phyloP scores from a whole-genome alignment of 176 grass and related monocot genomes.

The Areca catechu region DNA sequence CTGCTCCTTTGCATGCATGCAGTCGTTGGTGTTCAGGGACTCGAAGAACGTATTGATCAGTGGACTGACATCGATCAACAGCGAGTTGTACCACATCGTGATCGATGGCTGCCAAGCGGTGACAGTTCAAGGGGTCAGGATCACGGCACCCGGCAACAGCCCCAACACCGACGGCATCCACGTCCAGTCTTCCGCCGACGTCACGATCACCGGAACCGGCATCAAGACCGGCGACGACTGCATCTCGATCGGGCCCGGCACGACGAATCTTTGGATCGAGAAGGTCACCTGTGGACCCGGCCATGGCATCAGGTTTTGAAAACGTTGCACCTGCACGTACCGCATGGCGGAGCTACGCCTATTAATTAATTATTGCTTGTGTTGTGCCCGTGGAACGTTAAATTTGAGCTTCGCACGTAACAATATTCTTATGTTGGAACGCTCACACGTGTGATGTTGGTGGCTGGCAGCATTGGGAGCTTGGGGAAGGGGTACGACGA shows the following conservation, averaged over 20 bases:
- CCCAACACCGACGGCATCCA: slow-evolving; percentile 93
- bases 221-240: slow-evolving; percentile 91
- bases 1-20: background rate
- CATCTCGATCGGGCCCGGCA: slow-evolving; percentile 76
- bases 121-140: slow-evolving; percentile 40
- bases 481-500: slow-evolving; percentile 36
- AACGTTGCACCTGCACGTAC: background rate
- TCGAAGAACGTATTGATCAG: slow-evolving; percentile 56
- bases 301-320: slow-evolving; percentile 72
- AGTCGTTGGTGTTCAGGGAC: slow-evolving; percentile 73
- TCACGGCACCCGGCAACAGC: slow-evolving; percentile 57
- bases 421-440: too few relatives aligned
- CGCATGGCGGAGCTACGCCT: too few relatives aligned
- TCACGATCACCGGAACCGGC: slow-evolving; percentile 37
- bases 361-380: too few relatives aligned
- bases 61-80: slow-evolving; percentile 52
- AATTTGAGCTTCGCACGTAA: too few relatives aligned
- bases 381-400: too few relatives aligned
- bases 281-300: slow-evolving; percentile 72
- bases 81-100: slow-evolving; percentile 73
- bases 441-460: background rate
- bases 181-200: slow-evolving; percentile 58
- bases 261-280: slow-evolving; percentile 81
- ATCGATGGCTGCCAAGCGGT: slow-evolving; percentile 44
- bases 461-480: slow-evolving; percentile 39